Evolutionary conservation across 78 protist genomes (phyloP), one percentile per base, ranked within the genome.

Genomic region (Guillardia theta): DNA sequence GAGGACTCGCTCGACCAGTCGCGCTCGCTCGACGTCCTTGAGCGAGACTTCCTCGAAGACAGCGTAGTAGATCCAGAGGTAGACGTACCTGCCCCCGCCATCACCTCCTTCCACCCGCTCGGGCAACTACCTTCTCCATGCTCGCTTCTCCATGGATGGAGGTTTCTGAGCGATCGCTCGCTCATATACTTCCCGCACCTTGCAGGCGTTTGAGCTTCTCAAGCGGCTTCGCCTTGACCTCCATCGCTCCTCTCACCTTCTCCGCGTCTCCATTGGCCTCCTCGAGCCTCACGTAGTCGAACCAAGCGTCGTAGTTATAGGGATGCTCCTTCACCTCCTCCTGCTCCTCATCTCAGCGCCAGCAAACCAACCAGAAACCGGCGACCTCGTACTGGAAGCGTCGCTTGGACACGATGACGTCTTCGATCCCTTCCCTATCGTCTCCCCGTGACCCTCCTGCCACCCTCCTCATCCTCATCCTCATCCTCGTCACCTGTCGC

Each of bases 61-160:
- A 27, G 99, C 99, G 88, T 98, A 99, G 92, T 96, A 95, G 76
- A 99, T 94, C 99, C 99, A 99, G 48, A 99, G 92, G 92, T 97
- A 98, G 76, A 99, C 97, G 96, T 99, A 99, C 76, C 99, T 19
- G 90, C 4, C 70, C 70, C 27, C 70, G 27, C 70, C 39, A 27
- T 58, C 21, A 27, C 6, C 70, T 3, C 70, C 4, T 58, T 30
- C 3, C 27, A 6, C 3, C 70, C 70, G 21, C 70, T 58, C 70
- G 21, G 39, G 21, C 27, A 27, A 8, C 27, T 30, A 58, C 70
- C 70, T 24, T 1, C 83, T 58, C 99, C 99, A 99, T 47, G 93
- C 95, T 27, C 92, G 90, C 96, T 98, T 98, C 50, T 97, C 99
- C 22, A 50, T 18, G 8, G 87, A 95, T 12, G 98, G 99, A 43